Conservation (phyloP, 768 basidiomycete species). For the Myochromella boudieri region DNA sequence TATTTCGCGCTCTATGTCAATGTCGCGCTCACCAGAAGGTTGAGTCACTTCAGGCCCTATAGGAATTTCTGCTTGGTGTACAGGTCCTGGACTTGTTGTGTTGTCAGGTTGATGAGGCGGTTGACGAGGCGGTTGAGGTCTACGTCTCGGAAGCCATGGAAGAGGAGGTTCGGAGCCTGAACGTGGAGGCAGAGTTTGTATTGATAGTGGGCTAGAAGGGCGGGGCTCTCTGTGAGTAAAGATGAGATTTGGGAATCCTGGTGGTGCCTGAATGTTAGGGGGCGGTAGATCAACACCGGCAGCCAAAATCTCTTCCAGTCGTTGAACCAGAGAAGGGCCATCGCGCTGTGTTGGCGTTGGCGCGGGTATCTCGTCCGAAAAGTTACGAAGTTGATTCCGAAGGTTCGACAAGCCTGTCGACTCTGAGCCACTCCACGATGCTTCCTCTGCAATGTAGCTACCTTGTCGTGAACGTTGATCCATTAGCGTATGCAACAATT, state of each 20-base stretch:
- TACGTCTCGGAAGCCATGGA: background rate
- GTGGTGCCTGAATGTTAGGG: slow-evolving; percentile 46
- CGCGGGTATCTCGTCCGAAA: slow-evolving; percentile 34
- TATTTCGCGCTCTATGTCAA: slow-evolving; percentile 6
- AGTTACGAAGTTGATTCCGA: slow-evolving; percentile 20
- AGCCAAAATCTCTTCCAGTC: slow-evolving; percentile 61
- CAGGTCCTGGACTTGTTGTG: background rate
- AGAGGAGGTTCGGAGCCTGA: slow-evolving; percentile 27
- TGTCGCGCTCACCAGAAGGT: background rate
- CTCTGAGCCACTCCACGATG: slow-evolving; percentile 20
- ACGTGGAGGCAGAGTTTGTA: slow-evolving; percentile 26
- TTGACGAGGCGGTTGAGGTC: background rate
- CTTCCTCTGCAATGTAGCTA: no score
- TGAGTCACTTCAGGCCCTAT: background rate
- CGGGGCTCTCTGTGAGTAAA: slow-evolving; percentile 38
- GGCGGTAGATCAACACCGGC: slow-evolving; percentile 39
- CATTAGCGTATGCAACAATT: slow-evolving; percentile 38
- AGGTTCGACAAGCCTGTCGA: slow-evolving; percentile 27
- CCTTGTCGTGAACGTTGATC: slow-evolving; percentile 32
- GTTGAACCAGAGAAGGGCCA: slow-evolving; percentile 56
- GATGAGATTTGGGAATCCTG: slow-evolving; percentile 48
- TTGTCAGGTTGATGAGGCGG: background rate
- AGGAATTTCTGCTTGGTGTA: no score
- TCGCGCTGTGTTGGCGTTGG: slow-evolving; percentile 45
- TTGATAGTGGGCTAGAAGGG: slow-evolving; percentile 35